A percentile compares a stretch with the other conserved stretches of the same genome.
phyloP scores from a whole-genome alignment of 2,329 filamentous ascomycete species.

The Colletotrichum karsti region DNA sequence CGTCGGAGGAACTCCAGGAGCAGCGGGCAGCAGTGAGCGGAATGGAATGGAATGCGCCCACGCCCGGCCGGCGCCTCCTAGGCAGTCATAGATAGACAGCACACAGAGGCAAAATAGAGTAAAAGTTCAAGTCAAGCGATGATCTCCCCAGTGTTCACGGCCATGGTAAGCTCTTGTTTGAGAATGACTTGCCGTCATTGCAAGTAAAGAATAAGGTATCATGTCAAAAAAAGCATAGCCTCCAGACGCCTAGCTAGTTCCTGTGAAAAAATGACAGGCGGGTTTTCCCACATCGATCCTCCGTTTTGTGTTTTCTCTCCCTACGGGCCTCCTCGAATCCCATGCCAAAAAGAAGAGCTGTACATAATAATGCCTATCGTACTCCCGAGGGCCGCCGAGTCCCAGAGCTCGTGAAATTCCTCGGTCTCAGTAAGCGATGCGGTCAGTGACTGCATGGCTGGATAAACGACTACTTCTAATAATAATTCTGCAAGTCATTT shows the following conservation, averaged over 20 bases:
- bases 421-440: no score
- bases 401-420: no score
- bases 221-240: slow-evolving; percentile 19
- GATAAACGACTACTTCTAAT: slow-evolving; percentile 38
- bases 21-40: background rate
- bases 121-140: slow-evolving; percentile 3
- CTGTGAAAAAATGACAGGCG: background rate
- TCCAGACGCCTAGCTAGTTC: slow-evolving; percentile 23
- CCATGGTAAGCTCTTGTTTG: background rate
- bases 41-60: no score
- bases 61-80: background rate
- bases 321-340: no score
- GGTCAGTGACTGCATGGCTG: no score
- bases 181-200: background rate
- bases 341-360: no score
- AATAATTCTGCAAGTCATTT: slow-evolving; percentile 50
- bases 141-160: no score
- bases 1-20: background rate
- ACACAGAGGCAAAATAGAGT: slow-evolving; percentile 5
- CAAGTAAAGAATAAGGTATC: slow-evolving; percentile 27
- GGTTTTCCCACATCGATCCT: background rate
- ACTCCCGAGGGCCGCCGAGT: no score
- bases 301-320: background rate
- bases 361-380: no score
- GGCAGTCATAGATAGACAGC: background rate